phyloP scores from a whole-genome alignment of 371 early-diverging fungal species.

The Choanephora cucurbitarum region DNA sequence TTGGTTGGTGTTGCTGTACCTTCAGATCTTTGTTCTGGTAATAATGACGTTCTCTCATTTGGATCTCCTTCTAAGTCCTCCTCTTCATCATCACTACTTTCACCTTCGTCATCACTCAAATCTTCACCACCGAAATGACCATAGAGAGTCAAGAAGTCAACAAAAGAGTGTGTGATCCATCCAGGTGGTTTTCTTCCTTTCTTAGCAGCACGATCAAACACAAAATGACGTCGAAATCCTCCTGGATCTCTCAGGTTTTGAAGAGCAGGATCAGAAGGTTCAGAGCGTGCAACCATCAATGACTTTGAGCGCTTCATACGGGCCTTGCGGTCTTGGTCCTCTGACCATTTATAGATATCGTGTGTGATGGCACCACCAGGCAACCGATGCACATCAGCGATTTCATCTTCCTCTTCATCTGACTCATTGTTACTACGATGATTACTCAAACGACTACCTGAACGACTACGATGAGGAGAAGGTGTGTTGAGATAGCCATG shows the following conservation, averaged over 20 bases:
- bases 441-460: slow-evolving; percentile 8
- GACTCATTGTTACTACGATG: slow-evolving; percentile 11
- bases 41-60: slow-evolving; percentile 48
- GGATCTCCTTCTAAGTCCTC: slow-evolving; percentile 13
- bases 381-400: slow-evolving; percentile 37
- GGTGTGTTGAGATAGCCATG: slow-evolving; percentile 12
- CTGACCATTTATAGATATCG: slow-evolving; percentile 65
- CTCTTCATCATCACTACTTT: slow-evolving; percentile 64
- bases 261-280: slow-evolving; percentile 38
- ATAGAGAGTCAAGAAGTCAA: slow-evolving; percentile 91
- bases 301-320: slow-evolving; percentile 46
- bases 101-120: slow-evolving; percentile 83
- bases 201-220: slow-evolving; percentile 69
- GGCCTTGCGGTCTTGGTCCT: slow-evolving; percentile 36
- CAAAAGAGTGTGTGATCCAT: slow-evolving; percentile 83
- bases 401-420: slow-evolving; percentile 22
- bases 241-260: slow-evolving; percentile 72
- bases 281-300: slow-evolving; percentile 24
- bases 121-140: slow-evolving; percentile 96
- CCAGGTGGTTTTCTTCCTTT: slow-evolving; percentile 65
- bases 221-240: slow-evolving; percentile 87
- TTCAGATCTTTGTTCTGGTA: slow-evolving; percentile 50
- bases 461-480: slow-evolving; percentile 3
- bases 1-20: slow-evolving; percentile 73
- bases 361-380: slow-evolving; percentile 54